Base-by-base conservation (phyloP, 768 basidiomycete genomes). In the Ephemerocybe angulata region DNA sequence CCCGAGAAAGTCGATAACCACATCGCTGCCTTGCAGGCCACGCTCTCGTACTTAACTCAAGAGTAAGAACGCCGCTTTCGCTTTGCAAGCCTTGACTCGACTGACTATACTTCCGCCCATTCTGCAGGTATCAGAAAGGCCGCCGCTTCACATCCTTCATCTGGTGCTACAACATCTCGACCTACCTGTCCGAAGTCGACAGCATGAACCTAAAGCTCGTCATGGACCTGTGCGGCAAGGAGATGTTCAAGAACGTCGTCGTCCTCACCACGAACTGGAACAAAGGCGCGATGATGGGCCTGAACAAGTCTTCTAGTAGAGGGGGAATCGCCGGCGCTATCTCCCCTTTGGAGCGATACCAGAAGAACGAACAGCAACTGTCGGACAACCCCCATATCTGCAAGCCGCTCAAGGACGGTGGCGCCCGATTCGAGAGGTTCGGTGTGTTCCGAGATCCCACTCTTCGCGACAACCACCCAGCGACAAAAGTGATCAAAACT, bases 81-180 rank as follows among this genome's bases (percentile, higher is more conserved):
- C n/a, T n/a, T n/a, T n/a, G n/a, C n/a, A n/a, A n/a, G n/a, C n/a
- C n/a, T n/a, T n/a, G n/a, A n/a, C n/a, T n/a, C n/a, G n/a, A n/a
- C n/a, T n/a, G n/a, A n/a, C n/a, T n/a, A n/a, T n/a, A n/a, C n/a
- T n/a, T n/a, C n/a, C n/a, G n/a, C n/a, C n/a, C n/a, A n/a, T n/a
- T n/a, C n/a, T n/a, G n/a, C n/a, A n/a, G n/a, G n/a, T n/a, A n/a
- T n/a, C n/a, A n/a, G n/a, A n/a, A n/a, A n/a, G 42, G 42, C 1
- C 19, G 42, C 22, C 13, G 24, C 17, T 44, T 44, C 24, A 25
- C 13, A 7, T 44, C 42, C 42, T 25, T 44, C 24, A 22, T 44
- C 42, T 44, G 42, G 42, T 44, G 42, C 42, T 44, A 44, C n/a
- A 44, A 44, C 13, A 44, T 44, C 12, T 44, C 42, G 19, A 44